Percentiles rank a stretch among this genome's conserved stretches.
Conservation (phyloP, 2,329 filamentous ascomycete species). For the Ambrosiella beaveri region DNA sequence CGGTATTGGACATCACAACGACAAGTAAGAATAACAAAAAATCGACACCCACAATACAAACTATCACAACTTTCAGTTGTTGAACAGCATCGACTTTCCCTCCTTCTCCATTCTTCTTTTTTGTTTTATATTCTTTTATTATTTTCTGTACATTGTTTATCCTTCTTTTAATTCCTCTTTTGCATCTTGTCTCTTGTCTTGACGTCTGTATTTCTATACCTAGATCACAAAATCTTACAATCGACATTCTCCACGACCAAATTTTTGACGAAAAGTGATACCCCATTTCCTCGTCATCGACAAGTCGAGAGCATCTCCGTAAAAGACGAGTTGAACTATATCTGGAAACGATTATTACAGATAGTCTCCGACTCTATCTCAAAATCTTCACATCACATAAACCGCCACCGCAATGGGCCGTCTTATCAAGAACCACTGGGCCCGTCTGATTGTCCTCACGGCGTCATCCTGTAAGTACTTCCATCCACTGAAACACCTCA, state of each 20-base stretch:
- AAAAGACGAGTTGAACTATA: too few relatives aligned
- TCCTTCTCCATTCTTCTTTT: slow-evolving; percentile 6
- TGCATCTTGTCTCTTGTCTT: background rate
- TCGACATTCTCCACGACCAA: background rate
- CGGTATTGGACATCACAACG: too few relatives aligned
- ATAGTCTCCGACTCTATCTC: background rate
- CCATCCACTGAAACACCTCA: background rate
- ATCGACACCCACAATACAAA: too few relatives aligned
- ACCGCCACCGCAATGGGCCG: slow-evolving; percentile 59
- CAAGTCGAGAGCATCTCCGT: too few relatives aligned
- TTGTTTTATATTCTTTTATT: slow-evolving; percentile 13
- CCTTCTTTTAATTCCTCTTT: background rate
- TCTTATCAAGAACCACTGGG: slow-evolving; percentile 99
- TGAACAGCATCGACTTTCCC: background rate
- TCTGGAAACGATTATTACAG: too few relatives aligned
- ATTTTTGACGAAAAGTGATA: too few relatives aligned
- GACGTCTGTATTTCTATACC: background rate
- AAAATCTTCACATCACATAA: background rate
- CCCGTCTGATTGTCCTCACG: slow-evolving; percentile 77
- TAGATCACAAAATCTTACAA: background rate
- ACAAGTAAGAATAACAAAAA: too few relatives aligned
- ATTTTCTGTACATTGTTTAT: slow-evolving; percentile 2
- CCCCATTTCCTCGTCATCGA: too few relatives aligned
- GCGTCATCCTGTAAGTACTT: slow-evolving; percentile 52
- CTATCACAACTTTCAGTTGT: background rate